These are phyloP conservation scores for Lepiota subincarnata DNA, from an alignment of 768 basidiomycete genomes.

Conservation along the genomic window DNA sequence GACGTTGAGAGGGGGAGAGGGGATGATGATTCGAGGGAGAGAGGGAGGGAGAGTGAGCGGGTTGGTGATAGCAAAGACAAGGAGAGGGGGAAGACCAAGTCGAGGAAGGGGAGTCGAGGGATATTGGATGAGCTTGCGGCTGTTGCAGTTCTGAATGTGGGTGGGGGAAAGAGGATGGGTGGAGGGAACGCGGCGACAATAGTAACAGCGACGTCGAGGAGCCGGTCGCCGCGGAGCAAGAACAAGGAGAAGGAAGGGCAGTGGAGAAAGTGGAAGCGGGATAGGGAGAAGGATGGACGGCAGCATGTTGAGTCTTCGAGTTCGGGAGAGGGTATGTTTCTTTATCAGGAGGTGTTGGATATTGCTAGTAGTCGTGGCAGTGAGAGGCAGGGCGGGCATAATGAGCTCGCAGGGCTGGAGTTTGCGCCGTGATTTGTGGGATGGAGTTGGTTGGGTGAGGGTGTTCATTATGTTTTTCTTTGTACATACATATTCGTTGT, in stretches of 20 bases:
- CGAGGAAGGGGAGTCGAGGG: constrained; percentile 11
- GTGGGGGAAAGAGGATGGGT: not conserved
- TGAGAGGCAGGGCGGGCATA: not conserved
- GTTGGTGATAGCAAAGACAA: not conserved
- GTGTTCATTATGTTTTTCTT: constrained; percentile 78
- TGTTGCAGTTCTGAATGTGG: constrained; percentile 2
- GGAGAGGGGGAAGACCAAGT: constrained; percentile 3
- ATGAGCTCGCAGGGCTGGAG: constrained; percentile 54
- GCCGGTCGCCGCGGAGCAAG: not conserved
- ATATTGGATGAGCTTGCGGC: constrained; percentile 10
- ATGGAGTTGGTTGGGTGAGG: constrained; percentile 97
- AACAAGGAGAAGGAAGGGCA: not conserved
- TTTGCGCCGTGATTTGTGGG: constrained; percentile 85
- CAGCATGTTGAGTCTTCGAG: not conserved
- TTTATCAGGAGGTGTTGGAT: constrained; percentile 4
- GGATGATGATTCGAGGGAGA: not conserved
- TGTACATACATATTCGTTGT: not conserved
- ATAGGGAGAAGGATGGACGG: constrained; percentile 3
- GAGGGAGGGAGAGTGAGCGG: not conserved
- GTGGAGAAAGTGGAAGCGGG: constrained; percentile 6
- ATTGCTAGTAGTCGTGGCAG: not conserved
- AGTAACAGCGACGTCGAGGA: not conserved
- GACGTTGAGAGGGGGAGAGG: not conserved
- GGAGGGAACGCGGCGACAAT: not conserved
- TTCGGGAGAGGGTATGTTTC: not conserved